Evolutionary conservation across 2,329 filamentous ascomycete genomes (phyloP).

Genomic region (Atkinsonella texensis): DNA sequence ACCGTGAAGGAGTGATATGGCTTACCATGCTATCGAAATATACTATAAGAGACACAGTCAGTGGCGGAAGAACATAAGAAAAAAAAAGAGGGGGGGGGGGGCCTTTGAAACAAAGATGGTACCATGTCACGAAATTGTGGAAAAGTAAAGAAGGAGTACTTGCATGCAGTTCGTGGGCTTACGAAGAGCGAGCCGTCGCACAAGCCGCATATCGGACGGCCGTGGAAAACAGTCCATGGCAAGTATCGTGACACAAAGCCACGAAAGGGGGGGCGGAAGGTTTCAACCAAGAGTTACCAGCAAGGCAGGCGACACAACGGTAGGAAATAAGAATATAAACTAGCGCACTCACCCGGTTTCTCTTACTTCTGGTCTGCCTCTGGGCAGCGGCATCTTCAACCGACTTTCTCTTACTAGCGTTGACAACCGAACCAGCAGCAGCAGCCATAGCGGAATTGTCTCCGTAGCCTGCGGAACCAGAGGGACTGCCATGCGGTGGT

Average conservation of each 20-base stretch:
- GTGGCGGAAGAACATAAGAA: neutral
- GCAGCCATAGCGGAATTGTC: slow-evolving; percentile 33
- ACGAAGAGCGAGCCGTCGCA: neutral
- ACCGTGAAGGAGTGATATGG: neutral
- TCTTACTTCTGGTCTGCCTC: slow-evolving; percentile 47
- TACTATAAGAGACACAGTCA: slow-evolving; percentile 26
- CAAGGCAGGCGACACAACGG: neutral
- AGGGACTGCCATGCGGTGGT: slow-evolving; percentile 20
- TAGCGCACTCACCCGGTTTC: slow-evolving; percentile 39
- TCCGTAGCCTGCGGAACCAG: slow-evolving; percentile 31
- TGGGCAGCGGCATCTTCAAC: slow-evolving; percentile 31
- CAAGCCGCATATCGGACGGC: neutral
- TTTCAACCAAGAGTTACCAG: neutral
- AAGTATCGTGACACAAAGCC: neutral
- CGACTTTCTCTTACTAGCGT: slow-evolving; percentile 25
- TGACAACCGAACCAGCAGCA: slow-evolving; percentile 4
- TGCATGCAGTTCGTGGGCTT: neutral
- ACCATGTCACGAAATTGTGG: too few relatives aligned
- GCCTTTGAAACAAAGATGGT: neutral
- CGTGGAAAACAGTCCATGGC: neutral
- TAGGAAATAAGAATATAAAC: neutral
- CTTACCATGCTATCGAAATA: slow-evolving; percentile 50
- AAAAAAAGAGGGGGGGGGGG: neutral
- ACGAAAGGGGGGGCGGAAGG: too few relatives aligned
- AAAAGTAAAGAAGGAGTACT: neutral